Evolutionary conservation across 169 alveolate species (phyloP), one percentile per base, ranked within the genome.

Genomic region (Plasmodium blacklocki): DNA sequence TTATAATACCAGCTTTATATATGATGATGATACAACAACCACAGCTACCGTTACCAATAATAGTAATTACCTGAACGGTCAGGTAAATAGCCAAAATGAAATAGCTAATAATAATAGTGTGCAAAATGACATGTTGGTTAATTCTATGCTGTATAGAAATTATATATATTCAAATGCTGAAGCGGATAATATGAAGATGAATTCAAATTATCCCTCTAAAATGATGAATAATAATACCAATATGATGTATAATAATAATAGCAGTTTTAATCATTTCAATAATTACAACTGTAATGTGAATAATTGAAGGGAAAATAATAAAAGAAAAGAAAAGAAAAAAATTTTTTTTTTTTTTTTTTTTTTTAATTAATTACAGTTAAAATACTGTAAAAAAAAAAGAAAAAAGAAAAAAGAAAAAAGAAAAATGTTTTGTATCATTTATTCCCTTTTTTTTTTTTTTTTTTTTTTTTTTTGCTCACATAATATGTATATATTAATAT

Each of bases 21-120:
- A n/a, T 59, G 26, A 59, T 59, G 18, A 23, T 18, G 21, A 59
- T 59, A 14, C 62, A 12, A 52, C 21, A 5, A 15, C n/a, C 18
- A 52, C 62, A 52, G 62, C 62, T 3, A 52, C 62, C n/a, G 18
- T 52, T 52, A 52, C 62, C 18, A 58, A 58, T 58, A 18, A 18
- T 18, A 59, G 21, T 18, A 59, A 12, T 18, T 59, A 18, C 21
- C 15, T 59, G 18, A 59, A 59, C 68, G 23, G 32, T 47, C 76
- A 70, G 32, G 21, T 66, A 66, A 66, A 39, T 39, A 66, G 21
- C 21, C 58, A 66, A 66, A 15, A 11, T 47, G 76, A 47, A 15
- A 70, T 47, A 47, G 29, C 29, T 0, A 14, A 43, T 45, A 39
- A 21, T 32, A 32, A 32, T 32, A 32, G 45, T 47, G 11, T 21